These are phyloP conservation scores for Phytopythium sindhum DNA, from an alignment of 352 stramenopile genomes.

Conservation along the genomic window DNA sequence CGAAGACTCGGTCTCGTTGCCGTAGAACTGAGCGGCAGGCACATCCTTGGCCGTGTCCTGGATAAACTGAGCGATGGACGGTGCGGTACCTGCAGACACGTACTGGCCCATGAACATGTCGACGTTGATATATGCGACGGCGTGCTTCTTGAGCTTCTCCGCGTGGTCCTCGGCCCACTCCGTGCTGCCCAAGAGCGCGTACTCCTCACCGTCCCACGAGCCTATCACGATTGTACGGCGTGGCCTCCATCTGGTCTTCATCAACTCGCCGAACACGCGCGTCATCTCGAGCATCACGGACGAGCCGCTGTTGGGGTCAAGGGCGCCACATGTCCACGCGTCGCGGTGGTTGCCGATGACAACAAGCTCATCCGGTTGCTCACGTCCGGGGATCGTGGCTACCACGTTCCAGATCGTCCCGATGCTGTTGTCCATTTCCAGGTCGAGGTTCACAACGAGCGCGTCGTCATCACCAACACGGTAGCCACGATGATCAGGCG, in stretches of 20 bases:
- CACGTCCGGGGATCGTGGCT: slow-evolving; percentile 23
- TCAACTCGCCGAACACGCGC: slow-evolving; percentile 46
- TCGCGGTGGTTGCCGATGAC: slow-evolving; percentile 77
- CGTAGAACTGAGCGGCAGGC: slow-evolving; percentile 25
- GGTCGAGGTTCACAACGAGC: slow-evolving; percentile 30
- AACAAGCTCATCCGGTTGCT: slow-evolving; percentile 41
- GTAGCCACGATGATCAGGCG: slow-evolving; percentile 46
- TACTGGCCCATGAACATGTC: slow-evolving; percentile 54
- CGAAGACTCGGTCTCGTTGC: slow-evolving; percentile 12
- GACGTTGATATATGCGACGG: slow-evolving; percentile 77
- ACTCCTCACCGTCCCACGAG: slow-evolving; percentile 79
- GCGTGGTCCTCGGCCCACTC: slow-evolving; percentile 60
- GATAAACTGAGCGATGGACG: slow-evolving; percentile 50
- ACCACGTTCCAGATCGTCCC: slow-evolving; percentile 51
- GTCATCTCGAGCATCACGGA: slow-evolving; percentile 63
- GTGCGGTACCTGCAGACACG: slow-evolving; percentile 42
- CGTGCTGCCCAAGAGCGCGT: slow-evolving; percentile 67
- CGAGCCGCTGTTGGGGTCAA: slow-evolving; percentile 66
- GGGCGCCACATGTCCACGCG: slow-evolving; percentile 74
- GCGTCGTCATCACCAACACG: slow-evolving; percentile 41
- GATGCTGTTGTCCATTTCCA: slow-evolving; percentile 67
- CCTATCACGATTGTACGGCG: slow-evolving; percentile 60
- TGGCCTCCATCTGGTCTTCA: slow-evolving; percentile 53
- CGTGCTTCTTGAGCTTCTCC: slow-evolving; percentile 37
- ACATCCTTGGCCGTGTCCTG: slow-evolving; percentile 43